These are phyloP conservation scores for Candida coquimbonensis DNA, from an alignment of 805 yeast species.

Conservation along the genomic window DNA sequence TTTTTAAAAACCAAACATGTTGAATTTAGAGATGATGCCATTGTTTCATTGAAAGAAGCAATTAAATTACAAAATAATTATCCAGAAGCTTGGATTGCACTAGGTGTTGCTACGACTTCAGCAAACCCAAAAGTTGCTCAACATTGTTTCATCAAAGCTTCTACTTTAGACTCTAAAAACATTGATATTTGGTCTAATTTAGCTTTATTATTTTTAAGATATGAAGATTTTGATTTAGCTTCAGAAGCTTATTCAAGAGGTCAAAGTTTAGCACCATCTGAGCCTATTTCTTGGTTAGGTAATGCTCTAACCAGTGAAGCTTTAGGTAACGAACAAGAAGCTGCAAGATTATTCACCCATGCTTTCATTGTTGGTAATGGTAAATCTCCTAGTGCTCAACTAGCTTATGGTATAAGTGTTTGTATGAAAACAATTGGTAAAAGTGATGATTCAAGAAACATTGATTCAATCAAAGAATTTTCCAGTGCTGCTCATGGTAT, in stretches of 20 bases:
- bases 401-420: conserved; percentile 61
- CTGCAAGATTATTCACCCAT: conserved; percentile 63
- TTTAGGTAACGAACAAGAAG: conserved; percentile 40
- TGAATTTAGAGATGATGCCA: conserved; percentile 42
- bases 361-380: conserved; percentile 76
- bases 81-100: conserved; percentile 69
- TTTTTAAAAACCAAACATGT: conserved; percentile 25
- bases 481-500: conserved; percentile 64
- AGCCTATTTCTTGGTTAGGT: conserved; percentile 76
- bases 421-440: conserved; percentile 38
- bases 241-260: conserved; percentile 64
- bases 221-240: conserved; percentile 68
- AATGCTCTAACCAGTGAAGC: conserved; percentile 59
- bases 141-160: conserved; percentile 86
- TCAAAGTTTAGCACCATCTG: conserved; percentile 76
- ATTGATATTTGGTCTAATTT: conserved; percentile 73
- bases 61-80: conserved; percentile 66
- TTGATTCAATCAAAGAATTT: conserved; percentile 56
- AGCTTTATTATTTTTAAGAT: conserved; percentile 66
- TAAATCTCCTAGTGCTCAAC: conserved; percentile 56
- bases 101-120: conserved; percentile 69
- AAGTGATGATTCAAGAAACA: conserved; percentile 43
- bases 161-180: conserved; percentile 60
- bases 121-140: conserved; percentile 71
- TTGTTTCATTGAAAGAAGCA: conserved; percentile 55